phyloP scores from a whole-genome alignment of 441 rosid genomes.

The Populus hybrid region DNA sequence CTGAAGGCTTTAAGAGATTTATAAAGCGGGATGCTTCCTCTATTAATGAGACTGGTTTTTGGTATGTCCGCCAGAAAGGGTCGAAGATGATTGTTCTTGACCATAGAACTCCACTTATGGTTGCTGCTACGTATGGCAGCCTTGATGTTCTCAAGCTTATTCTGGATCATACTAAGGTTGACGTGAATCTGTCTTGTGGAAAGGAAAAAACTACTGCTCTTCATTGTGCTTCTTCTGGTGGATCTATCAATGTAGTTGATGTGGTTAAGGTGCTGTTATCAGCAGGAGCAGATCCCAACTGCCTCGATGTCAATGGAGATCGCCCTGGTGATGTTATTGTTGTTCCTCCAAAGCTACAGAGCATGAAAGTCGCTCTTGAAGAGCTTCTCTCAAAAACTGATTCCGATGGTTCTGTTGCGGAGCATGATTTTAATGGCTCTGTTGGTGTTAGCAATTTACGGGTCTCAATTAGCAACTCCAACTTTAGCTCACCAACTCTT shows the following conservation, averaged over 20 bases:
- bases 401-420: constrained; percentile 7
- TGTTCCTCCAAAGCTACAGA: constrained; percentile 42
- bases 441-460: constrained; percentile 18
- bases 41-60: constrained; percentile 36
- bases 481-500: constrained; percentile 27
- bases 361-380: constrained; percentile 38
- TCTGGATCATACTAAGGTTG: constrained; percentile 20
- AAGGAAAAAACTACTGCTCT: constrained; percentile 65
- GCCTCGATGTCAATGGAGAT: constrained; percentile 46
- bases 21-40: constrained; percentile 26
- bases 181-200: constrained; percentile 50
- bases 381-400: constrained; percentile 34
- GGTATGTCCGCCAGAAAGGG: constrained; percentile 42
- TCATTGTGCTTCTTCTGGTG: constrained; percentile 79
- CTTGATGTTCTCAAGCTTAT: constrained; percentile 38
- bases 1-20: constrained; percentile 29
- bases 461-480: constrained; percentile 26
- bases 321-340: constrained; percentile 62
- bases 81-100: constrained; percentile 50
- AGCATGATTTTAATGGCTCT: constrained; percentile 17
- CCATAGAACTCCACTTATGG: constrained; percentile 66
- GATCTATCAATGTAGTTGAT: constrained; percentile 43
- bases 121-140: constrained; percentile 64
- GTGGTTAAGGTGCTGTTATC: constrained; percentile 53
- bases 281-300: constrained; percentile 61